Evolutionary conservation across 225 moss, liverwort and hornwort species (phyloP), one percentile per base, ranked within the genome.

Genomic region (Asterella californica): DNA sequence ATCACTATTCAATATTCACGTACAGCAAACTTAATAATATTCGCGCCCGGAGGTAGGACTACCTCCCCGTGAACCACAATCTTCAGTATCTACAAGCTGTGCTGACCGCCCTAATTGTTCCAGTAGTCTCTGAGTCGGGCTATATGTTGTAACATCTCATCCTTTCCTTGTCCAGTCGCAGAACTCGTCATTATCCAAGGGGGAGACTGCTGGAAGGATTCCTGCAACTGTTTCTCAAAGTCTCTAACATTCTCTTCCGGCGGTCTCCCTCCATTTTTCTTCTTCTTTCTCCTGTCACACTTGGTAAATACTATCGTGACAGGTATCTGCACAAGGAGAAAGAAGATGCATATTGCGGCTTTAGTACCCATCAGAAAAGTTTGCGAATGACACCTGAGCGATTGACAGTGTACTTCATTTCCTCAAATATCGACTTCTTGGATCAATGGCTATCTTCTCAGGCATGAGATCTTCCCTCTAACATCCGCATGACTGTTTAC

Each of bases 121-220:
- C 95, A 99, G 30, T 87, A 93, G 72, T 92, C 90, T 75, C 89
- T 83, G 77, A 94, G 82, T 80, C 91, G 89, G 47, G 92, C 65
- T 38, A 94, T 79, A 80, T 96, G 92, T 52, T 87, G 91, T 79
- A 96, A 80, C 27, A 96, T 75, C 67, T 99, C 95, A 60, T 95
- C 99, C 87, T 91, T 99, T 38, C 99, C 99, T 86, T 95, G 99
- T 52, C 92, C 88, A 46, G 95, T 99, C 78, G 83, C 85, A 34
- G 99, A 87, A 76, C 99, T 99, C 30, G 99, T 95, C 99, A 99
- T 99, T 15, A 99, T 70, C 99, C 99, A 99, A 59, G 99, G 93
- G 11, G 99, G 99, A 25, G 84, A 83, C 80, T 99, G 92, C 33
- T 79, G 84, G 45, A 89, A 95, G 33, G 91, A 86, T 67, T 91